Percentiles rank a stretch among this genome's conserved stretches.
Conservation (phyloP, 305 asterid species). For the Salvia sclarea region DNA sequence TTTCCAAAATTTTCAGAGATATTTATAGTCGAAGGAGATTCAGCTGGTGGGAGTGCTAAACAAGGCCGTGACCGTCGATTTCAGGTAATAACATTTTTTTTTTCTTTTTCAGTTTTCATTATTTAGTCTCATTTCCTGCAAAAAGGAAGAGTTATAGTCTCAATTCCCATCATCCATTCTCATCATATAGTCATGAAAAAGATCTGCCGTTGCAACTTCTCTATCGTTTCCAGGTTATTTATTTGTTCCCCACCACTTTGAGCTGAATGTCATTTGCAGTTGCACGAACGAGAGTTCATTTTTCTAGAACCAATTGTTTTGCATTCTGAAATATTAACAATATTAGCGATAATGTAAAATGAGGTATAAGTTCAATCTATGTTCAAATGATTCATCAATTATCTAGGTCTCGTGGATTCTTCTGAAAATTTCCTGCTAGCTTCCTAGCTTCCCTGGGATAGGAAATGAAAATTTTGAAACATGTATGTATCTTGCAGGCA, state of each 20-base stretch:
- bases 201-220: background rate
- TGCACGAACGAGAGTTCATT: background rate
- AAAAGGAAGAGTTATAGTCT: background rate
- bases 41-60: conserved; percentile 99
- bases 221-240: background rate
- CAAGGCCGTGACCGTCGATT: conserved; percentile 98
- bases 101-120: background rate
- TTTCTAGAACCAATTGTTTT: background rate
- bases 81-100: conserved; percentile 58
- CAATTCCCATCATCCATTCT: too few relatives aligned
- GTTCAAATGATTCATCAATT: background rate
- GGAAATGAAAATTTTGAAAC: conserved; percentile 21
- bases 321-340: background rate
- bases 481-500: conserved; percentile 60
- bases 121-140: background rate
- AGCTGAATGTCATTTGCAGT: background rate
- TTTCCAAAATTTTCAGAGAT: conserved; percentile 59
- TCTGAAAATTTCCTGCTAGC: background rate
- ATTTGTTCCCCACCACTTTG: background rate
- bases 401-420: background rate
- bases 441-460: background rate
- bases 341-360: background rate
- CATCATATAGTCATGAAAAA: background rate
- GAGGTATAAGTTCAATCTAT: background rate
- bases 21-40: conserved; percentile 99